phyloP scores from a whole-genome alignment of 768 basidiomycete species.

The Suillus subaureus region DNA sequence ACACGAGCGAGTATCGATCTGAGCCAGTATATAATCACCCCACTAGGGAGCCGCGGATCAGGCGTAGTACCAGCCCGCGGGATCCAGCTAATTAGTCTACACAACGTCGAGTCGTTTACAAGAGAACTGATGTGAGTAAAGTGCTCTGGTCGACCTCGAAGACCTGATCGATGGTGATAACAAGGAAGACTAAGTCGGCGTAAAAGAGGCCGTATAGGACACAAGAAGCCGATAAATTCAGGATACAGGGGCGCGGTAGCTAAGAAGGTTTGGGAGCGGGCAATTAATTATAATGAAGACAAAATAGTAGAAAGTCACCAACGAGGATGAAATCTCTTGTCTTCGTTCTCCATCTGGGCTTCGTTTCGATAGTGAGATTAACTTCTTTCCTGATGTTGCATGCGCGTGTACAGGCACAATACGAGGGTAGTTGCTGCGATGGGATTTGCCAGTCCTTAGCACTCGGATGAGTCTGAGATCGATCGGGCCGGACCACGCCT shows the following conservation, averaged over 20 bases:
- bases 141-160: conserved; percentile 1
- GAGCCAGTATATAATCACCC: neutral
- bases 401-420: neutral
- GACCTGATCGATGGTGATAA: conserved; percentile 1
- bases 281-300: neutral
- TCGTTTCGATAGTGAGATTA: neutral
- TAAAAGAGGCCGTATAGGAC: neutral
- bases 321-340: neutral
- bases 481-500: neutral
- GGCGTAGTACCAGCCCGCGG: neutral
- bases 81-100: neutral
- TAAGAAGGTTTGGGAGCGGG: neutral
- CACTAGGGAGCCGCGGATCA: neutral
- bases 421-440: neutral
- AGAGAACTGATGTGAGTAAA: conserved; percentile 5
- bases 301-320: neutral
- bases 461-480: neutral
- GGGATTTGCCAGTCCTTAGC: neutral
- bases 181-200: conserved; percentile 2
- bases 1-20: neutral
- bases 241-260: neutral
- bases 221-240: conserved; percentile 2
- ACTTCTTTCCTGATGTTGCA: neutral
- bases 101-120: neutral
- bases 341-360: neutral